phyloP scores from a whole-genome alignment of 140 eudicot genomes.

The Erigeron philadelphicus region DNA sequence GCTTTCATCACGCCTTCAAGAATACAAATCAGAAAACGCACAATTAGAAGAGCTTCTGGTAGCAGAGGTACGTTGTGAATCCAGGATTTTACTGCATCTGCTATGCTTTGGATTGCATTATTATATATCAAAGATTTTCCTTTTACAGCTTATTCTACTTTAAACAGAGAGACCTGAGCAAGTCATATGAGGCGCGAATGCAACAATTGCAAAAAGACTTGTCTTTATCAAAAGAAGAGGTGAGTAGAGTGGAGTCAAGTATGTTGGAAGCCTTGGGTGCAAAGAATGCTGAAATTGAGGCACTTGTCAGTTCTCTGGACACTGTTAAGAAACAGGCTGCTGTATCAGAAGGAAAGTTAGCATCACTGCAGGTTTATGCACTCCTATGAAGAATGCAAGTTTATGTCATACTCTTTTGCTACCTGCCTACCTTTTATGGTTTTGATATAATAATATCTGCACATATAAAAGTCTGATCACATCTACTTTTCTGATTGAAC shows the following conservation, averaged over 20 bases:
- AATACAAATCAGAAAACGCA: slow-evolving; percentile 92
- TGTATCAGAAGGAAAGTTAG: slow-evolving; percentile 86
- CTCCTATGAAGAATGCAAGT: slow-evolving; percentile 31
- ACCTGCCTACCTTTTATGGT: slow-evolving; percentile 24
- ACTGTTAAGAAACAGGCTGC: slow-evolving; percentile 86
- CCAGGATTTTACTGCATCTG: slow-evolving; percentile 14
- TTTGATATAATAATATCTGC: slow-evolving; percentile 8
- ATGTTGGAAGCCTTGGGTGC: slow-evolving; percentile 94
- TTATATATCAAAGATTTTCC: slow-evolving; percentile 7
- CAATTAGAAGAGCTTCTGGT: slow-evolving; percentile 93
- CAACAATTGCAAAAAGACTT: slow-evolving; percentile 81
- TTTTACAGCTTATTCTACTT: slow-evolving; percentile 26
- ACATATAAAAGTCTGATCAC: slow-evolving; percentile 5
- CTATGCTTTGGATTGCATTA: slow-evolving; percentile 14
- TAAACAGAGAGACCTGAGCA: slow-evolving; percentile 83
- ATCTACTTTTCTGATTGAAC: slow-evolving; percentile 18
- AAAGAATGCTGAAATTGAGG: slow-evolving; percentile 90
- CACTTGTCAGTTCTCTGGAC: slow-evolving; percentile 81
- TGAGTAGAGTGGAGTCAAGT: slow-evolving; percentile 67
- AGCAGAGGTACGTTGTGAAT: slow-evolving; percentile 64
- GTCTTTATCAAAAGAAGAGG: slow-evolving; percentile 67
- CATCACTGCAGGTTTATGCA: slow-evolving; percentile 73
- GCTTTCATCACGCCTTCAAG: slow-evolving; percentile 97
- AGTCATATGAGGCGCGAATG: slow-evolving; percentile 74
- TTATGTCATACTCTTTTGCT: slow-evolving; percentile 29